Conservation (phyloP, 768 basidiomycete genomes). For the Mycena metata region DNA sequence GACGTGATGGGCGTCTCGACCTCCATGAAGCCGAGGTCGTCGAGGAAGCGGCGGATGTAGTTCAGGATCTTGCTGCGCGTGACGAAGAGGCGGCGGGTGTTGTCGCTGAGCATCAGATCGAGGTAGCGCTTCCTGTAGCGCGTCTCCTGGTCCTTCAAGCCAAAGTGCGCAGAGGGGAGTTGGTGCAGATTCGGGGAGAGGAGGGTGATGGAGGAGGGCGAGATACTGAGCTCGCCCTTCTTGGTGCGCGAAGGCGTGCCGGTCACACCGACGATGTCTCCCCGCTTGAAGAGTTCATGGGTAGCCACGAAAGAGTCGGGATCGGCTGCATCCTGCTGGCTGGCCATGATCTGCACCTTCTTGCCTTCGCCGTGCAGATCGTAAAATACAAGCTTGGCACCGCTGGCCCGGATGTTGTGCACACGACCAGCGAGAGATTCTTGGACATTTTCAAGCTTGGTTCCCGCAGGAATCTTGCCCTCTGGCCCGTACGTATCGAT, state of each 20-base stretch:
- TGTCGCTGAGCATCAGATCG: conserved; percentile 94
- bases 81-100: conserved; percentile 91
- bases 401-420: conserved; percentile 87
- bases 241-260: conserved; percentile 93
- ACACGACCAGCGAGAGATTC: conserved; percentile 91
- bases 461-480: conserved; percentile 76
- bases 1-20: conserved; percentile 99
- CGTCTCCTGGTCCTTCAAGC: conserved; percentile 97
- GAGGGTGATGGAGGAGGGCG: conserved; percentile 83
- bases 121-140: conserved; percentile 99
- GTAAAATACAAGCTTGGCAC: conserved; percentile 92
- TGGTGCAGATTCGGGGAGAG: conserved; percentile 98
- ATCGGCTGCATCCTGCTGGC: conserved; percentile 80
- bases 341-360: conserved; percentile 97
- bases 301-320: conserved; percentile 74
- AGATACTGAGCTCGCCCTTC: conserved; percentile 95
- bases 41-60: conserved; percentile 92
- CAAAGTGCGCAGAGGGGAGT: conserved; percentile 92
- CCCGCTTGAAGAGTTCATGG: conserved; percentile 92
- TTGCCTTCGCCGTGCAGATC: conserved; percentile 93
- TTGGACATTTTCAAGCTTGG: conserved; percentile 67
- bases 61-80: conserved; percentile 91
- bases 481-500: conserved; percentile 80
- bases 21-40: conserved; percentile 94
- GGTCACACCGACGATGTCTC: conserved; percentile 95